phyloP scores from a whole-genome alignment of 2,329 filamentous ascomycete genomes.

The Fusarium newnesense region DNA sequence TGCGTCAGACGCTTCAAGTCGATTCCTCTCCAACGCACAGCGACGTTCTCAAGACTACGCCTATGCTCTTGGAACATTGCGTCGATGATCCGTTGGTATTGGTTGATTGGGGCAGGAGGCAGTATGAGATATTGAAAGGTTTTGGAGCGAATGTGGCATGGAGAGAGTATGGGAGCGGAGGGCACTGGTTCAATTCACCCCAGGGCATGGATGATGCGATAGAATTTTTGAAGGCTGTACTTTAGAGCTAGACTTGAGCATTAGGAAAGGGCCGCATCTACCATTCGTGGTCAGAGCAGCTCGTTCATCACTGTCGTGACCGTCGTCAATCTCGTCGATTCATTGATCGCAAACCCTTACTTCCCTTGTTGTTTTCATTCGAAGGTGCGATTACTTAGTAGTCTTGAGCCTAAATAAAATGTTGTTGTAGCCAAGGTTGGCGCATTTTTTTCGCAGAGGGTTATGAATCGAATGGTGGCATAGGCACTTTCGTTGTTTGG shows the following conservation, averaged over 20 bases:
- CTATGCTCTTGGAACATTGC: conserved; percentile 58
- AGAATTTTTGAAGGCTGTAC: conserved; percentile 43
- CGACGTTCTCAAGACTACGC: conserved; percentile 53
- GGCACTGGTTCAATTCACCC: conserved; percentile 59
- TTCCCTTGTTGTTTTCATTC: background rate
- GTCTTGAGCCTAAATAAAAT: rapidly evolving
- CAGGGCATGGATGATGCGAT: conserved; percentile 56
- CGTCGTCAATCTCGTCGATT: background rate
- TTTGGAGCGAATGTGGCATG: conserved; percentile 55
- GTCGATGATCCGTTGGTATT: conserved; percentile 55
- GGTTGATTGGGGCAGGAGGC: conserved; percentile 50
- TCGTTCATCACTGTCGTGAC: no score
- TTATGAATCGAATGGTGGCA: background rate
- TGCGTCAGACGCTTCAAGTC: conserved; percentile 18
- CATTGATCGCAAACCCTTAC: background rate
- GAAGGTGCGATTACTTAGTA: rapidly evolving
- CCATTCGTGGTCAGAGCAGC: background rate
- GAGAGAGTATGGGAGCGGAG: conserved; percentile 55
- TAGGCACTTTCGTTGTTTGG: background rate
- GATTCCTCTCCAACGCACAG: background rate
- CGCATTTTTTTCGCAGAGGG: no score
- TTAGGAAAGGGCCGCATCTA: rapidly evolving
- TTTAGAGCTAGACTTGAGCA: background rate
- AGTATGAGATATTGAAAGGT: conserved; percentile 49
- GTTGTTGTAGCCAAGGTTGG: background rate